A percentile compares a stretch with the other conserved stretches of the same genome.
phyloP scores from a whole-genome alignment of 169 alveolate species.

The Perkinsus chesapeaki region DNA sequence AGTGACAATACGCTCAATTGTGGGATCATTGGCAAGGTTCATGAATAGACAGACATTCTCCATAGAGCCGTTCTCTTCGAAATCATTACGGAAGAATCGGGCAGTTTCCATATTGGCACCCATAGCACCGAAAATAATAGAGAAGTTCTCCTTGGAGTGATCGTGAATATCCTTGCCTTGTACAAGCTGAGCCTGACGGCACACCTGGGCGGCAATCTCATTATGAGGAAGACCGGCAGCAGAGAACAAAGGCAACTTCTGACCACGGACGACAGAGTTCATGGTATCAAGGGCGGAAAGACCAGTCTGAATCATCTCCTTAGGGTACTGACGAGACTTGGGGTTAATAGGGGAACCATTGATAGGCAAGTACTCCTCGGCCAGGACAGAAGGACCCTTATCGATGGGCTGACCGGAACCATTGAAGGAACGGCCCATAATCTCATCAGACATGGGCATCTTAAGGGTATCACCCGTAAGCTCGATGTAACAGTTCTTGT shows the following conservation, averaged over 20 bases:
- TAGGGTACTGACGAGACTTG: constrained; percentile 33
- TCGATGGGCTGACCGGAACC: constrained; percentile 99
- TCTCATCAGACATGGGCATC: constrained; percentile 86
- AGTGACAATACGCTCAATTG: constrained; percentile 96
- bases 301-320: constrained; percentile 94
- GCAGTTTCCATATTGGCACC: constrained; percentile 99
- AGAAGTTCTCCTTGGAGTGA: constrained; percentile 97
- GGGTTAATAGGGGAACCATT: constrained; percentile 30
- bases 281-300: constrained; percentile 98
- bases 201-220: constrained; percentile 99
- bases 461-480: constrained; percentile 96
- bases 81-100: constrained; percentile 96
- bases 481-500: constrained; percentile 85
- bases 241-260: constrained; percentile 98
- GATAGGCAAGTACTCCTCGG: constrained; percentile 35
- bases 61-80: constrained; percentile 99
- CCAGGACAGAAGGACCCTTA: constrained; percentile 82
- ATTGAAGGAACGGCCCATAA: constrained; percentile 93
- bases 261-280: constrained; percentile 99
- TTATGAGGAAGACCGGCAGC: constrained; percentile 99
- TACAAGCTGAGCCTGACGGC: constrained; percentile 98
- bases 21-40: constrained; percentile 99
- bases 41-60: constrained; percentile 95
- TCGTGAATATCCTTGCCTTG: constrained; percentile 93
- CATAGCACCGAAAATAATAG: constrained; percentile 99